These are phyloP conservation scores for Starmerella scarabaei DNA, from an alignment of 805 yeast species.

Conservation along the genomic window DNA sequence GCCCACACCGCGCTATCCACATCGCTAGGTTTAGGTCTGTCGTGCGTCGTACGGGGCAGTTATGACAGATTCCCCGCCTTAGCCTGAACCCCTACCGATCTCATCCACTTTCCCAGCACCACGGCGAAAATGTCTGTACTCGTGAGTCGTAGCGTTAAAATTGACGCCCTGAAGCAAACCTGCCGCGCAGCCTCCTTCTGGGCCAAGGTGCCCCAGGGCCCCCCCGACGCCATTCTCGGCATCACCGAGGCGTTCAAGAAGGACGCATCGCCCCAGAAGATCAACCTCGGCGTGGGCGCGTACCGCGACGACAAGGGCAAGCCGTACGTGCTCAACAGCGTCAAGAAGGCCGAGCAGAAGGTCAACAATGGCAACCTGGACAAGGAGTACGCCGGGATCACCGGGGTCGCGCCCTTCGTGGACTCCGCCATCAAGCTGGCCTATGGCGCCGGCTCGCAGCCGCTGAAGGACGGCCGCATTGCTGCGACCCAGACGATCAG, in stretches of 20 bases:
- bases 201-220: slow-evolving; percentile 41
- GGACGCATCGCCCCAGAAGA: slow-evolving; percentile 39
- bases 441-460: slow-evolving; percentile 50
- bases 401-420: slow-evolving; percentile 61
- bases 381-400: slow-evolving; percentile 80
- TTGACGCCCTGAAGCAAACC: too few species aligned
- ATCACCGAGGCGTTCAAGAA: slow-evolving; percentile 59
- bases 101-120: too few species aligned
- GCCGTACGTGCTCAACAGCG: slow-evolving; percentile 78
- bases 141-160: too few species aligned
- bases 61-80: too few species aligned
- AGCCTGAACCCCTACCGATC: too few species aligned
- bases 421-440: slow-evolving; percentile 55
- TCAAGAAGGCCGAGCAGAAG: slow-evolving; percentile 48
- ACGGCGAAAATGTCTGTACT: too few species aligned
- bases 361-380: slow-evolving; percentile 41
- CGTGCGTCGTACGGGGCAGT: too few species aligned
- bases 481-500: slow-evolving; percentile 81
- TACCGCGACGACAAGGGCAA: slow-evolving; percentile 78
- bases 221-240: slow-evolving; percentile 74
- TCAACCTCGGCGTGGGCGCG: slow-evolving; percentile 75
- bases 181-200: slow-evolving; percentile 24
- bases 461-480: slow-evolving; percentile 49
- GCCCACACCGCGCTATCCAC: too few species aligned
- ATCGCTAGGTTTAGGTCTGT: too few species aligned